A percentile compares a stretch with the other conserved stretches of the same genome.
Evolutionary conservation across 2,329 filamentous ascomycete genomes (phyloP).

Genomic region (Thielaviopsis ethacetica): DNA sequence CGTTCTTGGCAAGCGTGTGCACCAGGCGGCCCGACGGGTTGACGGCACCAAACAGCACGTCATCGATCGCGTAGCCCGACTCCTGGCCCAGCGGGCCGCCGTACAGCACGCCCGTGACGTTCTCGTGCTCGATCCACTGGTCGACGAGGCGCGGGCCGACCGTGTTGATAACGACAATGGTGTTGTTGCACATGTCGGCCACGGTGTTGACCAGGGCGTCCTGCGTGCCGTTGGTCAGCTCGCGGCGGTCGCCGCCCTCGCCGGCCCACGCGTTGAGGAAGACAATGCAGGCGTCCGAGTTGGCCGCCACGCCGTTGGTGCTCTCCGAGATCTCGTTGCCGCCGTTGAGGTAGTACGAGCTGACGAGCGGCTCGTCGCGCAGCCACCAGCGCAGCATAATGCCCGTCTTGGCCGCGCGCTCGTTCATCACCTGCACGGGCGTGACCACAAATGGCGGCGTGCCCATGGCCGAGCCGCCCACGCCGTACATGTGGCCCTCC

Average conservation of each 20-base stretch:
- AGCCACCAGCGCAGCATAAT: conserved; percentile 41
- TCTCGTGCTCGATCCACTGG: conserved; percentile 42
- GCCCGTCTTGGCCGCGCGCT: conserved; percentile 35
- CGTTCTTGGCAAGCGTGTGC: conserved; percentile 41
- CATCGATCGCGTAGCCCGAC: conserved; percentile 37
- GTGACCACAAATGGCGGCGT: conserved; percentile 30
- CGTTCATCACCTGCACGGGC: conserved; percentile 37
- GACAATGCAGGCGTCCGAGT: conserved; percentile 46
- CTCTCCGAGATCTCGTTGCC: conserved; percentile 29
- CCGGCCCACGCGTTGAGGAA: conserved; percentile 53
- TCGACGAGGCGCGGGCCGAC: conserved; percentile 45
- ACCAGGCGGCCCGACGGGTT: conserved; percentile 42
- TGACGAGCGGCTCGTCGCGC: conserved; percentile 29
- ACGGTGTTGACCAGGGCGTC: conserved; percentile 40
- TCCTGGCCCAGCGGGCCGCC: conserved; percentile 50
- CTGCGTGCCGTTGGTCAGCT: conserved; percentile 48
- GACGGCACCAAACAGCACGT: conserved; percentile 39
- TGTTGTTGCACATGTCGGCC: conserved; percentile 41
- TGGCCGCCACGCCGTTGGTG: conserved; percentile 20
- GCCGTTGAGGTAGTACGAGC: conserved; percentile 42
- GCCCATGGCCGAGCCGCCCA: conserved; percentile 33
- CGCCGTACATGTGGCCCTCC: conserved; percentile 37
- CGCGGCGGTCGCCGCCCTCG: conserved; percentile 50
- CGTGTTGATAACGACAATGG: conserved; percentile 49
- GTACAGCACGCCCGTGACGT: conserved; percentile 47